These are phyloP conservation scores for Ganoderma boninense DNA, from an alignment of 1,284 basidiomycete species.

Conservation along the genomic window DNA sequence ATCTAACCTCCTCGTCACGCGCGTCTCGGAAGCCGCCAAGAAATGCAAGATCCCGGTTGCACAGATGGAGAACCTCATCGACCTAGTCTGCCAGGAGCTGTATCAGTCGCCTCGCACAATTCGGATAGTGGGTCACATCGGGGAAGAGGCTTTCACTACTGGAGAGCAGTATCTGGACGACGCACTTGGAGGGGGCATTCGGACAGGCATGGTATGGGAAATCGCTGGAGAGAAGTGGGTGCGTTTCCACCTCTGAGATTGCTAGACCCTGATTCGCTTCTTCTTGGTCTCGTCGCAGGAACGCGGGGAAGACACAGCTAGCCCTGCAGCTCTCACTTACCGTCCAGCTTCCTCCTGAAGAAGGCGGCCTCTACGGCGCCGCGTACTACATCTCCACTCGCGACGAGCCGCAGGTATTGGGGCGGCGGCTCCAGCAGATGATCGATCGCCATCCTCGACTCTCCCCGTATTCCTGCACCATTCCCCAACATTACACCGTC, in stretches of 20 bases:
- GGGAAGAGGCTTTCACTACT: conserved; percentile 64
- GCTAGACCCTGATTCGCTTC: not conserved
- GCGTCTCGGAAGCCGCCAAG: conserved; percentile 58
- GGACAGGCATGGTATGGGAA: conserved; percentile 83
- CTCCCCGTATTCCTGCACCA: conserved; percentile 29
- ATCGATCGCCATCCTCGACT: conserved; percentile 57
- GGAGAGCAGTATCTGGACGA: conserved; percentile 74
- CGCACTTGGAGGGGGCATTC: conserved; percentile 77
- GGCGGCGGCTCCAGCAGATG: conserved; percentile 68
- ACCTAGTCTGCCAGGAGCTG: conserved; percentile 51
- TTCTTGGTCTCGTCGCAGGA: conserved; percentile 52
- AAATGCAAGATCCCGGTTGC: conserved; percentile 57
- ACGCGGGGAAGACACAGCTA: conserved; percentile 88
- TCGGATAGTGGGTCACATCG: conserved; percentile 45
- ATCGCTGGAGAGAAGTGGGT: conserved; percentile 83
- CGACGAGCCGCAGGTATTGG: conserved; percentile 68
- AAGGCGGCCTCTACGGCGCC: conserved; percentile 65
- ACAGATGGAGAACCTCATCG: conserved; percentile 59
- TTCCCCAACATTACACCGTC: not conserved
- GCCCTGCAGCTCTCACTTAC: conserved; percentile 80
- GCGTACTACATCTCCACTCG: conserved; percentile 82
- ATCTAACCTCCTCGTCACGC: conserved; percentile 57
- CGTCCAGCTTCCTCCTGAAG: conserved; percentile 71
- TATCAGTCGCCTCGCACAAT: conserved; percentile 47
- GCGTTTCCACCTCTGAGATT: not conserved